A percentile compares a stretch with the other conserved stretches of the same genome.
These are phyloP conservation scores for Dendrobium catenatum DNA, from an alignment of 106 monocot species.

Conservation along the genomic window DNA sequence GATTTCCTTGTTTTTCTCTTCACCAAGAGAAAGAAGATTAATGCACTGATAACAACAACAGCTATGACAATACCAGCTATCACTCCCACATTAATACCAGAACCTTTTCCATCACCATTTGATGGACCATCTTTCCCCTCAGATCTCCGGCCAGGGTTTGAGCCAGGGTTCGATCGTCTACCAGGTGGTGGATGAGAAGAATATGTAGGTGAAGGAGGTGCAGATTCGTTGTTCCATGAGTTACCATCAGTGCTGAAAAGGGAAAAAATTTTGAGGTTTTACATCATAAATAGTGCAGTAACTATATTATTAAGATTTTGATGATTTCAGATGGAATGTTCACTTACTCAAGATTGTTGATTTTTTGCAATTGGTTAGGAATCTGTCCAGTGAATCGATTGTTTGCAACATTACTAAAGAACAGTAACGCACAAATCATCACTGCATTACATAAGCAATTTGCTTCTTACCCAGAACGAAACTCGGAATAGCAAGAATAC, in stretches of 20 bases:
- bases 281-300: background rate
- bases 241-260: slow-evolving; percentile 48
- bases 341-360: slow-evolving; percentile 51
- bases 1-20: slow-evolving; percentile 24
- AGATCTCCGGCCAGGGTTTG: slow-evolving; percentile 25
- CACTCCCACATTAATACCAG: slow-evolving; percentile 43
- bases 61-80: slow-evolving; percentile 55
- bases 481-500: slow-evolving; percentile 9
- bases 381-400: slow-evolving; percentile 59
- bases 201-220: slow-evolving; percentile 50
- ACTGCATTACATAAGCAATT: background rate
- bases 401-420: slow-evolving; percentile 52
- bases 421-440: background rate
- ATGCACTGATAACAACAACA: slow-evolving; percentile 28
- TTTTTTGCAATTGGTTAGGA: slow-evolving; percentile 36
- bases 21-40: slow-evolving; percentile 51
- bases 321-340: slow-evolving; percentile 8
- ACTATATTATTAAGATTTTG: background rate
- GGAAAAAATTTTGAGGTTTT: background rate
- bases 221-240: slow-evolving; percentile 40
- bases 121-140: slow-evolving; percentile 11
- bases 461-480: background rate
- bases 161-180: slow-evolving; percentile 22
- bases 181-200: slow-evolving; percentile 28
- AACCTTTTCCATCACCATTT: slow-evolving; percentile 16